phyloP scores from a whole-genome alignment of 495 filamentous ascomycete genomes.

The Penicillium canariense region DNA sequence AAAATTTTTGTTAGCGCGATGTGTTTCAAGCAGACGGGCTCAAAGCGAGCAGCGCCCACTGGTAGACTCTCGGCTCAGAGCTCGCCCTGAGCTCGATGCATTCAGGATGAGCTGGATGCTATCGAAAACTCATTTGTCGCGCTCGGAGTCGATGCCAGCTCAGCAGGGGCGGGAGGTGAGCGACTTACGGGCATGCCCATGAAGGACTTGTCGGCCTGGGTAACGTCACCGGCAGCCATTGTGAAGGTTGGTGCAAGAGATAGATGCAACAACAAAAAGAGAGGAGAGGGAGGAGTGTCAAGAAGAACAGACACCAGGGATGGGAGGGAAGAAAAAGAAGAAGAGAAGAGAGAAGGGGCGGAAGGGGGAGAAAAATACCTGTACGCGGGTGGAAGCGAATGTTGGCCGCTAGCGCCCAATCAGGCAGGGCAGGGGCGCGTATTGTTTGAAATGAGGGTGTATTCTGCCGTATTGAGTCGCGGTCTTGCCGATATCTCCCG shows the following conservation, averaged over 20 bases:
- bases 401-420: conserved; percentile 36
- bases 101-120: neutral
- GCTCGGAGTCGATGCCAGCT: conserved; percentile 10
- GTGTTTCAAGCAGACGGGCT: too few relatives aligned
- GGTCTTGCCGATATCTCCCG: conserved; percentile 46
- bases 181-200: conserved; percentile 77
- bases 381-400: conserved; percentile 45
- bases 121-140: conserved; percentile 5
- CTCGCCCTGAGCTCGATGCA: neutral
- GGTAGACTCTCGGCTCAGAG: neutral
- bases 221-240: conserved; percentile 51
- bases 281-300: conserved; percentile 44
- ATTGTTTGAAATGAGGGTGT: conserved; percentile 11
- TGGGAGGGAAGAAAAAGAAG: conserved; percentile 36
- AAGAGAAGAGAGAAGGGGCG: conserved; percentile 32
- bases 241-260: conserved; percentile 45
- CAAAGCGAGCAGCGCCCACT: neutral
- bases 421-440: conserved; percentile 17
- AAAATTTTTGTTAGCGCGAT: conserved; percentile 36
- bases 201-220: conserved; percentile 68
- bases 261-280: conserved; percentile 39
- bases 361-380: conserved; percentile 44
- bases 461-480: conserved; percentile 4
- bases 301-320: conserved; percentile 42
- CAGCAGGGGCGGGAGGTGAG: conserved; percentile 3